Evolutionary conservation across 345 rosid genomes (phyloP), one percentile per base, ranked within the genome.

Genomic region (Salix udensis): DNA sequence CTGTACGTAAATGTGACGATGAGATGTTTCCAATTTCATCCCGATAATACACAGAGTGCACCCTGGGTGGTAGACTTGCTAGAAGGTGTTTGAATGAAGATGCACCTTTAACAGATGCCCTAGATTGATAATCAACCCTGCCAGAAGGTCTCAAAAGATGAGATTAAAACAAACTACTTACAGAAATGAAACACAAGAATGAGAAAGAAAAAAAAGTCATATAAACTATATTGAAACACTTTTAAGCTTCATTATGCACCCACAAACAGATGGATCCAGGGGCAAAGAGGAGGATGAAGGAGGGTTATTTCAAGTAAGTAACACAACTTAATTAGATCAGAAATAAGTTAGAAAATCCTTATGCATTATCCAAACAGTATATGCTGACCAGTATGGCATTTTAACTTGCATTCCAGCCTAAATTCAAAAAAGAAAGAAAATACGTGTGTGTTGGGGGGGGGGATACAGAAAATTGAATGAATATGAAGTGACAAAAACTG

Each of bases 81-180:
- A 94, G 81, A 73, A 96, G 96, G 77, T 79, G 83, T 78, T 77
- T 90, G 84, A 96, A 91, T n/a, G 99, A 96, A 78, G 98, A 88
- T 69, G 72, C 85, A 62, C 97, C 98, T 77, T 86, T 88, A 66
- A 71, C 0, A 46, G 87, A 71, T 67, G 90, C 92, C 86, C 80
- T 89, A 62, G 96, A 87, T 74, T 96, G 99, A 87, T 92, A 96
- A 21, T 96, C 99, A 83, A 96, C 93, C 92, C 99, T 96, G 94
- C 84, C 82, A 88, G 83, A 73, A 79, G 65, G 44, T 46, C 40
- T 7, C 78, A 50, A 16, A 36, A 46, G 24, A 66, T 26, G 21
- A 44, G 16, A 37, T 46, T 61, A 61, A 18, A 21, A 74, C 23
- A 71, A 36, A 48, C 42, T 6, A n/a, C 58, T 30, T 42, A 60